A percentile compares a stretch with the other conserved stretches of the same genome.
Evolutionary conservation across 140 eudicot species (phyloP).

Genomic region (Stevia rebaudiana): DNA sequence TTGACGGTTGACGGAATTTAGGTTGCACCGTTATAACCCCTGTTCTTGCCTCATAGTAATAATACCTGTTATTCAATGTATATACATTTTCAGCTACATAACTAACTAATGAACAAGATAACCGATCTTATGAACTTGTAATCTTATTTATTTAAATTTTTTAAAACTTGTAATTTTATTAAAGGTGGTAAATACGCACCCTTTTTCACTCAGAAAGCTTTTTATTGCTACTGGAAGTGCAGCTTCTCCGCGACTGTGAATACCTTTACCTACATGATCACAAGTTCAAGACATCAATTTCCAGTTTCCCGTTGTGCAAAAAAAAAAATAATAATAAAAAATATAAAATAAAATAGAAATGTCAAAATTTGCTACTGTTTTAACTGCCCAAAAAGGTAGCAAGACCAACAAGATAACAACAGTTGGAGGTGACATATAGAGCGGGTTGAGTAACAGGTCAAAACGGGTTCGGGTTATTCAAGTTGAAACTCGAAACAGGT

Average conservation of each 20-base stretch:
- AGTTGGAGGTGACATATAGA: neutral
- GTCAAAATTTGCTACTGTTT: no score
- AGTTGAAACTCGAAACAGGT: no score
- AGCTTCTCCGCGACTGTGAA: conserved; percentile 76
- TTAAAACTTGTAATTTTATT: neutral
- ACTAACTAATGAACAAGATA: neutral
- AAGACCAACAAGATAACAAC: neutral
- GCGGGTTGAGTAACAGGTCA: neutral
- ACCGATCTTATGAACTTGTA: neutral
- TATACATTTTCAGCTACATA: neutral
- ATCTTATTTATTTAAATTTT: no score
- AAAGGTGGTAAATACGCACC: conserved; percentile 31
- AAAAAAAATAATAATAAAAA: no score
- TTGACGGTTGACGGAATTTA: conserved; percentile 43
- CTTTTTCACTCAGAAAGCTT: conserved; percentile 59
- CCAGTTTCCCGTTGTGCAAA: no score
- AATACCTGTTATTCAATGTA: conserved; percentile 49
- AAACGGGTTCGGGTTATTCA: neutral
- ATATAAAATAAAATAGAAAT: no score
- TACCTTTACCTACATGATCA: conserved; percentile 63
- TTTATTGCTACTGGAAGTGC: conserved; percentile 71
- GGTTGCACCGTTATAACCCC: conserved; percentile 67
- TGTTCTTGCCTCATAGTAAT: conserved; percentile 49
- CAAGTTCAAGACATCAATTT: neutral
- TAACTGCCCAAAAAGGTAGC: no score